Conservation (phyloP, 2,329 filamentous ascomycete species). For the Microsporum audouinii region DNA sequence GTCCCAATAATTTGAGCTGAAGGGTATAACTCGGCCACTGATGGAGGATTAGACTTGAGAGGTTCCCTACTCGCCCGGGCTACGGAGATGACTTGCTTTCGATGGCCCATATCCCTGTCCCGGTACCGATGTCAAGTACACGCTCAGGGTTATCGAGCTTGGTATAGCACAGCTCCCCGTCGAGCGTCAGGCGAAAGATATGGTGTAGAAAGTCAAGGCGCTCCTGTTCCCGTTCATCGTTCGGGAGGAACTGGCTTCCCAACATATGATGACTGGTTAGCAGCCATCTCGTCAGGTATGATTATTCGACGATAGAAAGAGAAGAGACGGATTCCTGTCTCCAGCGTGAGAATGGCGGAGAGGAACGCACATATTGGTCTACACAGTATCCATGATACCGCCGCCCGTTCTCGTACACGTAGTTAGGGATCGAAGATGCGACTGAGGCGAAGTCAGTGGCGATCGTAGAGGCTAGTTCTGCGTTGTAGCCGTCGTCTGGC, state of each 20-base stretch:
- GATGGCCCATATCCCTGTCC: conserved; percentile 21
- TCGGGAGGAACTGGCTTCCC: conserved; percentile 8
- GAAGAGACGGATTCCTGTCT: background rate
- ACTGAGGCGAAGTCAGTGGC: conserved; percentile 11
- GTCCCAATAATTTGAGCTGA: conserved; percentile 11
- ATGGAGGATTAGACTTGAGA: background rate
- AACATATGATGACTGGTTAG: background rate
- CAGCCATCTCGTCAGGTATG: background rate
- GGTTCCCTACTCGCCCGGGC: background rate
- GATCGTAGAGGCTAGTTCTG: background rate
- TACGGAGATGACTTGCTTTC: conserved; percentile 6
- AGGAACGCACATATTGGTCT: conserved; percentile 12
- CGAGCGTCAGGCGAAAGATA: conserved; percentile 20
- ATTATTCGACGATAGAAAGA: background rate
- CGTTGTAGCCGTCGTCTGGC: conserved; percentile 8
- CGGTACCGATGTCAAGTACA: conserved; percentile 27
- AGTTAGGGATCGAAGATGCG: conserved; percentile 12
- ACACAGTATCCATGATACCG: conserved; percentile 16
- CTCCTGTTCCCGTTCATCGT: conserved; percentile 25
- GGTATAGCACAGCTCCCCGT: conserved; percentile 26
- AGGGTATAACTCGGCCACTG: conserved; percentile 11
- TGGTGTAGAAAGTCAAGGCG: conserved; percentile 33
- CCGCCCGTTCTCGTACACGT: conserved; percentile 16
- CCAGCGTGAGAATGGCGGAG: background rate
- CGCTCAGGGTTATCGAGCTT: conserved; percentile 19